Percentiles rank a stretch among this genome's conserved stretches.
These are phyloP conservation scores for Nephelium lappaceum DNA, from an alignment of 345 rosid genomes.

Conservation along the genomic window DNA sequence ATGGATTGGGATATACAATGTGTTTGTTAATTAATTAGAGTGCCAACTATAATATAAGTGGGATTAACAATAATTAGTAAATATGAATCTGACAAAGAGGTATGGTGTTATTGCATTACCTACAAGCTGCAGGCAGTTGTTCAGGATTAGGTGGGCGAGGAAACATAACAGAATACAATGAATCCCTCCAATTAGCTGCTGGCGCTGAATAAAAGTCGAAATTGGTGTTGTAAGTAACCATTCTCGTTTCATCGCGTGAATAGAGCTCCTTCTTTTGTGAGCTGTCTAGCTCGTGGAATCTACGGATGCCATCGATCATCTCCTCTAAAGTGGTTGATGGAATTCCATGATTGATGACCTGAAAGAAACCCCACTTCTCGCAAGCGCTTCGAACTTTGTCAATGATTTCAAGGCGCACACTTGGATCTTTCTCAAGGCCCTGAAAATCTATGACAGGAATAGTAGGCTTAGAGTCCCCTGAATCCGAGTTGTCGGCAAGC, in stretches of 20 bases:
- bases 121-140: conserved; percentile 53
- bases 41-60: too few relatives aligned
- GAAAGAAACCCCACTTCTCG: conserved; percentile 54
- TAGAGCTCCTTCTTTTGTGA: conserved; percentile 41
- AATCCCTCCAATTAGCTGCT: conserved; percentile 52
- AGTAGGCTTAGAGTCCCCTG: neutral
- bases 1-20: too few relatives aligned
- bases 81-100: too few relatives aligned
- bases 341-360: conserved; percentile 51
- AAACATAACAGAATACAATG: conserved; percentile 36
- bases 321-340: conserved; percentile 35
- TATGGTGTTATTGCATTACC: conserved; percentile 21
- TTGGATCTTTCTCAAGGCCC: conserved; percentile 10
- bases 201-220: conserved; percentile 39
- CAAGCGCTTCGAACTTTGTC: conserved; percentile 34
- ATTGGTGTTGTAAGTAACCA: conserved; percentile 38
- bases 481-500: neutral
- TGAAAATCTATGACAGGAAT: conserved; percentile 51
- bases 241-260: conserved; percentile 28
- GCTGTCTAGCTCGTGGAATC: conserved; percentile 44
- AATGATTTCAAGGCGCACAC: conserved; percentile 21
- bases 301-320: conserved; percentile 30
- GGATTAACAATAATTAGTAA: too few relatives aligned
- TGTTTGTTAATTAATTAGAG: too few relatives aligned
- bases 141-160: conserved; percentile 42